Evolutionary conservation across 306 rosid species (phyloP), one percentile per base, ranked within the genome.

Genomic region (Prunus mongolica): DNA sequence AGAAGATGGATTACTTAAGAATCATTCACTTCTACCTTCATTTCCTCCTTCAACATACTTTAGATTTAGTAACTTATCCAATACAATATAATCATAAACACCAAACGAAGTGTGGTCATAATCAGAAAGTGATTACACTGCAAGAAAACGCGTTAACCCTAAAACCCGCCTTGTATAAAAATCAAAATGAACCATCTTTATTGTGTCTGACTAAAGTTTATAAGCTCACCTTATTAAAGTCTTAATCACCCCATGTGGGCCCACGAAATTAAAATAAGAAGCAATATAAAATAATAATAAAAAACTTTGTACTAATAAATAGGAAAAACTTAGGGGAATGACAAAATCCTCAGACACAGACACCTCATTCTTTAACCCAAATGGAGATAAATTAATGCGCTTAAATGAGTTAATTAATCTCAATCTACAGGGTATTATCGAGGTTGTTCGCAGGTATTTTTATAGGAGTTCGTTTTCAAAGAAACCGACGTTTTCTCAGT

Each of bases 391-490:
- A 67, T 22, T 60, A 69, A 11, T 27, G 56, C 34, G 24, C 22
- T 12, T 25, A 28, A 75, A 20, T 56, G 16, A 28, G 9, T 3
- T 51, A 7, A 38, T 52, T 44, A 70, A 71, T 57, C 6, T 32
- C 6, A 58, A 62, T 72, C 52, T 38, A 44, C 7, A 32, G 56
- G 57, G 76, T 7, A 82, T 60, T 72, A 72, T 77, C 76, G 82
- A 72, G 72, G 79, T 67, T 77, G 76, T 77, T 73, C 65, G 76
- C 67, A 58, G 63, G 82, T 80, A 77, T 82, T 77, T 77, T 77
- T 60, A 82, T 77, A 67, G 85, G 79, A 73, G 70, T 77, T 77
- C 79, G 79, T 67, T 82, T 77, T 77, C 82, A 67, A 77, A 18
- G 73, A 82, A 73, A 77, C 76, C 82, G 76, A 77, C 79, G 69